Conservation (phyloP, 208 protist genomes). For the Crithidia bombi region DNA sequence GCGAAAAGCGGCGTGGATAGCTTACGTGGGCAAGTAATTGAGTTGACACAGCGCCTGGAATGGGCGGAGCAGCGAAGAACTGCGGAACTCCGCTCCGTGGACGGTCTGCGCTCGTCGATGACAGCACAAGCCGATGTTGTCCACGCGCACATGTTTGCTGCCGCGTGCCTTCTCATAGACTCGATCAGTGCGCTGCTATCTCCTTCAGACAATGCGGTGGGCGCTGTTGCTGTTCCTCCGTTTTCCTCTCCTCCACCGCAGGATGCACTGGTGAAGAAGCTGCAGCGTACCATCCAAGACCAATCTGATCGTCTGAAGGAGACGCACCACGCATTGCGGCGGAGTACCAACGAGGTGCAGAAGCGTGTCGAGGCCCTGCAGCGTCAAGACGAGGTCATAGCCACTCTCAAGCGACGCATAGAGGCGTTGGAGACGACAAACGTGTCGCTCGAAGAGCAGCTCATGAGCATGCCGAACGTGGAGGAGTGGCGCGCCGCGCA, state of each 20-base stretch:
- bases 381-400: constrained; percentile 48
- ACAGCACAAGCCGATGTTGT: constrained; percentile 6
- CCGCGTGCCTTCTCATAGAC: constrained; percentile 21
- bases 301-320: constrained; percentile 53
- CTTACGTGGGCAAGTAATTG: constrained; percentile 60
- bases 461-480: constrained; percentile 50
- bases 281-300: constrained; percentile 27
- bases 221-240: background rate
- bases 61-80: constrained; percentile 15
- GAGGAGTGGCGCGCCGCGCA: constrained; percentile 64
- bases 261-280: background rate
- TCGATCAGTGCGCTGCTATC: background rate
- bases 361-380: constrained; percentile 45
- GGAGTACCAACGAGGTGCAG: constrained; percentile 30
- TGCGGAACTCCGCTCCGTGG: background rate
- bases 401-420: constrained; percentile 45
- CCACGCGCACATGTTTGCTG: constrained; percentile 12
- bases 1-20: constrained; percentile 78
- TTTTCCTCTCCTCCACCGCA: background rate
- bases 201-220: too few species aligned
- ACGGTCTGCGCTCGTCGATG: background rate
- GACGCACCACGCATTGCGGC: constrained; percentile 39
- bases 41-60: constrained; percentile 51
- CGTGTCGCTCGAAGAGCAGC: constrained; percentile 27
- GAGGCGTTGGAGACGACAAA: constrained; percentile 34